A percentile compares a stretch with the other conserved stretches of the same genome.
phyloP scores from a whole-genome alignment of 2,329 filamentous ascomycete species.

The Torrubiellomyces zombiae region DNA sequence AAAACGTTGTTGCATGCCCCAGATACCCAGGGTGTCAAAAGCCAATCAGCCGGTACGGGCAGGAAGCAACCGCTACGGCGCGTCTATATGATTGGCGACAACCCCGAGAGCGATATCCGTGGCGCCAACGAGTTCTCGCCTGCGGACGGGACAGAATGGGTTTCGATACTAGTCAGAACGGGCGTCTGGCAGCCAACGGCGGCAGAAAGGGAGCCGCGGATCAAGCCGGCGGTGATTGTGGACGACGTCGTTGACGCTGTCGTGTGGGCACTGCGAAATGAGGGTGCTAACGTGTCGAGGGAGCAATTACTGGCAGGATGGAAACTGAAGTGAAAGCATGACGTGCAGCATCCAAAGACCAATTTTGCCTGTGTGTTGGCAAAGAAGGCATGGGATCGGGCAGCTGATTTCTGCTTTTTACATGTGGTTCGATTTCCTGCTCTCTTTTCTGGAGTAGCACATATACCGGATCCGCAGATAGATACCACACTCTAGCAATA shows the following conservation, averaged over 20 bases:
- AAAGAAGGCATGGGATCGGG: no score
- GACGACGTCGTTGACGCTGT: conserved; percentile 65
- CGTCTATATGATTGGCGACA: conserved; percentile 92
- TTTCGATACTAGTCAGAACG: conserved; percentile 60
- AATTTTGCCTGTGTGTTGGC: no score
- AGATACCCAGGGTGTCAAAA: conserved; percentile 9
- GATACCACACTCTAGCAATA: no score
- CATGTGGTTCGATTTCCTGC: no score
- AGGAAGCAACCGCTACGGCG: conserved; percentile 47
- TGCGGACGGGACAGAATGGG: conserved; percentile 54
- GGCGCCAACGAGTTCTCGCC: conserved; percentile 68
- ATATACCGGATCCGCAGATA: no score
- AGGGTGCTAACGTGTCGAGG: conserved; percentile 23
- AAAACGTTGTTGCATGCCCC: conserved; percentile 48
- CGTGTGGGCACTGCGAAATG: conserved; percentile 51
- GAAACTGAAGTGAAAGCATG: no score
- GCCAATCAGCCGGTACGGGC: conserved; percentile 6
- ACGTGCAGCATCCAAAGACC: no score
- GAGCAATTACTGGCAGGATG: conserved; percentile 11
- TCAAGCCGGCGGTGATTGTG: conserved; percentile 47
- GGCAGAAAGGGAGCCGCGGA: conserved; percentile 31
- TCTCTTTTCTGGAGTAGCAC: no score
- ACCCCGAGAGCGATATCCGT: conserved; percentile 75
- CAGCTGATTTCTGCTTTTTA: no score
- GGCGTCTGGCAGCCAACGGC: conserved; percentile 47